phyloP scores from a whole-genome alignment of 164 flowering plant genomes.

The Tetrastigma voinierianum region DNA sequence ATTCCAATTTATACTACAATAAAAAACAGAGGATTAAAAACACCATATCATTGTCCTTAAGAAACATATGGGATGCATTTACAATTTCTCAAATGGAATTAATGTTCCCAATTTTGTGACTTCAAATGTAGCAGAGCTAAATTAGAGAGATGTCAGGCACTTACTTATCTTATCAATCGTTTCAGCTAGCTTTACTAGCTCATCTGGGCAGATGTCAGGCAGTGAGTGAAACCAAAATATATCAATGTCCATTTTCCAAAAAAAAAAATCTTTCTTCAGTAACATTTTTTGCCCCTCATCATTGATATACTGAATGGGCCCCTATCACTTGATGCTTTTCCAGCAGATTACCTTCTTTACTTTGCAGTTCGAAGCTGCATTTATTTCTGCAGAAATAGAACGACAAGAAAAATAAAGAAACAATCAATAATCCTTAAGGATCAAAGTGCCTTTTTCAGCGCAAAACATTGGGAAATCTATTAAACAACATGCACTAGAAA shows the following conservation, averaged over 20 bases:
- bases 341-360: conserved; percentile 79
- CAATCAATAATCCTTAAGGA: not conserved
- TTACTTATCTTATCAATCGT: conserved; percentile 92
- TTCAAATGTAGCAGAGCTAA: too few relatives aligned
- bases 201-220: conserved; percentile 98
- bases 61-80: not conserved
- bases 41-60: not conserved
- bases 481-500: too few relatives aligned
- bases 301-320: conserved; percentile 84
- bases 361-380: conserved; percentile 47
- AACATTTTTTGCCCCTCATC: conserved; percentile 77
- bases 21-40: not conserved
- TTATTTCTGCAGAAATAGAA: conserved; percentile 52
- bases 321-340: conserved; percentile 89
- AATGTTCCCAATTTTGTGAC: not conserved
- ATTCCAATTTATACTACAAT: not conserved
- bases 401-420: not conserved
- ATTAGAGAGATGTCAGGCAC: conserved; percentile 25
- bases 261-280: conserved; percentile 76
- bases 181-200: conserved; percentile 77
- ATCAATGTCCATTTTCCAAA: conserved; percentile 81
- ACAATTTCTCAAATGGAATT: not conserved
- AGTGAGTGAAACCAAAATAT: conserved; percentile 96
- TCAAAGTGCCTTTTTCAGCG: not conserved
- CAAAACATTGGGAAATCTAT: too few relatives aligned